Conservation (phyloP, 495 filamentous ascomycete species). For the Penicillium argentinense region DNA sequence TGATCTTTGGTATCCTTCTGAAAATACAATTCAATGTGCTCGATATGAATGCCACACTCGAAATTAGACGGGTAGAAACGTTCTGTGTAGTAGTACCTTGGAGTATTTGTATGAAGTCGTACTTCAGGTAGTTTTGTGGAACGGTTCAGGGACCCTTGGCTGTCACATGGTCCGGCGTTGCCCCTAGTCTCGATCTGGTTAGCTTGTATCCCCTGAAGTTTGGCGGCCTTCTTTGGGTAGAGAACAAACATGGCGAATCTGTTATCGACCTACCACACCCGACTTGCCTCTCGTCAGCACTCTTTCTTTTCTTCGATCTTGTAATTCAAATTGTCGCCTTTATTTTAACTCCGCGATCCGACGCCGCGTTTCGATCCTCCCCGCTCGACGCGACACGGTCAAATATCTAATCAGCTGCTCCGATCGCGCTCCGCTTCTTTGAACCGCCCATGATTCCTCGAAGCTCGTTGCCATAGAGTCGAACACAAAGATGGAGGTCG, state of each 20-base stretch:
- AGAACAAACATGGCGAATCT: constrained; percentile 32
- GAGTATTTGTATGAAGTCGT: no score
- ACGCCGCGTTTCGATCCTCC: neutral
- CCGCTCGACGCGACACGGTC: constrained; percentile 21
- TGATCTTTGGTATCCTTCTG: no score
- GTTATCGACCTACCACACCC: constrained; percentile 13
- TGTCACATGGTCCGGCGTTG: constrained; percentile 27
- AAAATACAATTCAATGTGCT: no score
- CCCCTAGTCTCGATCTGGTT: constrained; percentile 23
- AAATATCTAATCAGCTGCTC: constrained; percentile 22
- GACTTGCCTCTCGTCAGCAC: neutral
- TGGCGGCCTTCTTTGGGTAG: constrained; percentile 4
- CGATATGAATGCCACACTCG: no score
- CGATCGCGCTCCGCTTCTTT: constrained; percentile 17
- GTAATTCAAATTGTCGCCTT: constrained; percentile 20
- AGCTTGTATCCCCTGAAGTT: constrained; percentile 35
- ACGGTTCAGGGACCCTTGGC: constrained; percentile 9
- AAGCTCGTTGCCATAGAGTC: constrained; percentile 21
- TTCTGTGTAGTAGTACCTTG: no score
- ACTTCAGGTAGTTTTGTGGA: no score
- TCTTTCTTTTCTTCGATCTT: constrained; percentile 14
- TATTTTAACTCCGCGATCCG: constrained; percentile 1
- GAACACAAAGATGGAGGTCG: constrained; percentile 49
- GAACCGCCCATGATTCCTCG: constrained; percentile 33
- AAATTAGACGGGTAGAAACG: no score